Evolutionary conservation across 1,284 basidiomycete genomes (phyloP).

Genomic region (Cutaneotrichosporon mucoides): DNA sequence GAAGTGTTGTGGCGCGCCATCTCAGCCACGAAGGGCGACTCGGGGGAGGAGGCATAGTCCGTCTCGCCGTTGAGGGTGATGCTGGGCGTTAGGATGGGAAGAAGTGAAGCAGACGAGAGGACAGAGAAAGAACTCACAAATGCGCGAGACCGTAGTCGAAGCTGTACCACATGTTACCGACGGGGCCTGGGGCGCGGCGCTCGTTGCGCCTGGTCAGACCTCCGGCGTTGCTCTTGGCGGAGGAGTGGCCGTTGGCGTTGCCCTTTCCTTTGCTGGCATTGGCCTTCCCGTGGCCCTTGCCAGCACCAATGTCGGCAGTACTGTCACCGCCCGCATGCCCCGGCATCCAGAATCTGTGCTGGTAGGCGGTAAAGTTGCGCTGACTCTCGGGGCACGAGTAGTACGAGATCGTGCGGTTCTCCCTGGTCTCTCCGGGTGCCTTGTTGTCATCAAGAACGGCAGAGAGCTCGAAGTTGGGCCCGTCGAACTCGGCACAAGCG

Average conservation of each 20-base stretch:
- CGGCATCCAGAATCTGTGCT: conserved; percentile 37
- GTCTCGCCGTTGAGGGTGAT: conserved; percentile 27
- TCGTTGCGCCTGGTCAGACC: no score
- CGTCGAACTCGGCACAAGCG: conserved; percentile 27
- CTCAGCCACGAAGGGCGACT: conserved; percentile 26
- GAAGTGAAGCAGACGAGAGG: no score
- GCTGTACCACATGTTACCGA: conserved; percentile 35
- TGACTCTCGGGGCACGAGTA: conserved; percentile 25
- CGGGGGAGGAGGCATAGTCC: conserved; percentile 25
- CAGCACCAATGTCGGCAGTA: no score
- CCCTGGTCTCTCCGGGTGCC: conserved; percentile 6
- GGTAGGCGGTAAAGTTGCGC: conserved; percentile 31
- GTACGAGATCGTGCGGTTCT: conserved; percentile 17
- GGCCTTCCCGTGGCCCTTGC: no score
- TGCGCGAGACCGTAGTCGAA: conserved; percentile 28
- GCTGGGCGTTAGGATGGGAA: not conserved
- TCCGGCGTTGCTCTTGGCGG: no score
- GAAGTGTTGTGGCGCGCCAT: conserved; percentile 12
- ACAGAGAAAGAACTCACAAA: conserved; percentile 6
- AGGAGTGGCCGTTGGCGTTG: no score
- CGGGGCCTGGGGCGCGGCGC: not conserved
- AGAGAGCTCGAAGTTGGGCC: conserved; percentile 22
- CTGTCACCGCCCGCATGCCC: conserved; percentile 13
- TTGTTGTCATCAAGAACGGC: conserved; percentile 20
- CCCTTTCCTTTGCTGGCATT: no score